Base-by-base conservation (phyloP, 768 basidiomycete species). In the Tulasnella sp. region DNA sequence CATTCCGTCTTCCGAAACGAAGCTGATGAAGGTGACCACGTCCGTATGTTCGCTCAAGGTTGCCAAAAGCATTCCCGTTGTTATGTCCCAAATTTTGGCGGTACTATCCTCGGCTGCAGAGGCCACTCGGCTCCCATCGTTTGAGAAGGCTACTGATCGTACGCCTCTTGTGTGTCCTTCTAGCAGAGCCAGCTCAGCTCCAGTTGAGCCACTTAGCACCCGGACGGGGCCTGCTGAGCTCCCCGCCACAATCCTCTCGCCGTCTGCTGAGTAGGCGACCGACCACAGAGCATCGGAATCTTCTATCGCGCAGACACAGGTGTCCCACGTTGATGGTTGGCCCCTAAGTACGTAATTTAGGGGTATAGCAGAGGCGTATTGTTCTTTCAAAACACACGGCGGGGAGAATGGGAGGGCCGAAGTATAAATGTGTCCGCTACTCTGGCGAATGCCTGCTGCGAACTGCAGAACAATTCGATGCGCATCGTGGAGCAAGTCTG, bases 401-500 rank as follows among this genome's bases (percentile, higher is more conserved):
- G 76, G 76, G 12, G 76, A 52, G n/a, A 77, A 77, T 18, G 76
- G 56, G 0, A 77, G 76, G 27, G 76, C 76, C 21, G 76, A 77
- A 19, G 31, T 40, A 38, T 77, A 77, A 5, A 77, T 44, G 40
- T 62, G 56, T 42, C 34, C 52, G 14, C 46, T 56, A 62, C 76
- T 71, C 36, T 62, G 44, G 5, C 76, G 46, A 62, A 77, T 77
- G 9, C 46, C 39, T 39, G 58, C 52, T 14, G 38, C 58, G 52
- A 77, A 77, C 24, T 62, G 76, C 31, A 71, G n/a, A 18, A 77
- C 76, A 12, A 77, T 14, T 12, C 68, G 52, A 34, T 77, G 76
- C 6, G 76, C 56, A 39, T 77, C 52, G 27, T 77, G 39, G 24
- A 77, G 36, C 18, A 77, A 9, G 21, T 24, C 19, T 31, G 34